Evolutionary conservation across 2,329 filamentous ascomycete species (phyloP).

Genomic region (Xylaria sp.): DNA sequence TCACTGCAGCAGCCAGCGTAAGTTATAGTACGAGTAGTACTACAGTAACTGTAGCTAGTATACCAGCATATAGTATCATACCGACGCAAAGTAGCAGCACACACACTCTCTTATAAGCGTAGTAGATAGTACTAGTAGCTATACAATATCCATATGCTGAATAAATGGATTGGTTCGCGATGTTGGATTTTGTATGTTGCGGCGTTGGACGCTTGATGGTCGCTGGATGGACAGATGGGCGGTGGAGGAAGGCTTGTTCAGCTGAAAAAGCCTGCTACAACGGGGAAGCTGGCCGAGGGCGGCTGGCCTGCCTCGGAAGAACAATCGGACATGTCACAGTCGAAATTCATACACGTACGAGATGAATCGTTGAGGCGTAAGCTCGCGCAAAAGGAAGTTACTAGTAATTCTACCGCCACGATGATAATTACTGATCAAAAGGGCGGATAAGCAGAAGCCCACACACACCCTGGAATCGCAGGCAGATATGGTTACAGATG

Average conservation of each 20-base stretch:
- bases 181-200: neutral
- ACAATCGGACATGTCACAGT: neutral
- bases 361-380: neutral
- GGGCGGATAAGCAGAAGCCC: neutral
- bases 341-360: neutral
- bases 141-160: neutral
- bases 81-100: neutral
- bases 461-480: neutral
- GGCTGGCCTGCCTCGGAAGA: neutral
- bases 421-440: neutral
- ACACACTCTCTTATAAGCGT: neutral
- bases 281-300: neutral
- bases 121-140: neutral
- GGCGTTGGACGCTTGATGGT: too few species aligned
- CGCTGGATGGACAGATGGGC: neutral
- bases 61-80: neutral
- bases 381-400: slow-evolving; percentile 11
- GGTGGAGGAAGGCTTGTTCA: neutral
- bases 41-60: neutral
- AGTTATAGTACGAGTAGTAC: neutral
- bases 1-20: neutral
- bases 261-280: neutral
- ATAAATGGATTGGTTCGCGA: neutral
- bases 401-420: neutral
- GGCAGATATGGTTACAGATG: neutral